These are phyloP conservation scores for Fusarium anthophilum DNA, from an alignment of 2,329 filamentous ascomycete genomes.

Conservation along the genomic window DNA sequence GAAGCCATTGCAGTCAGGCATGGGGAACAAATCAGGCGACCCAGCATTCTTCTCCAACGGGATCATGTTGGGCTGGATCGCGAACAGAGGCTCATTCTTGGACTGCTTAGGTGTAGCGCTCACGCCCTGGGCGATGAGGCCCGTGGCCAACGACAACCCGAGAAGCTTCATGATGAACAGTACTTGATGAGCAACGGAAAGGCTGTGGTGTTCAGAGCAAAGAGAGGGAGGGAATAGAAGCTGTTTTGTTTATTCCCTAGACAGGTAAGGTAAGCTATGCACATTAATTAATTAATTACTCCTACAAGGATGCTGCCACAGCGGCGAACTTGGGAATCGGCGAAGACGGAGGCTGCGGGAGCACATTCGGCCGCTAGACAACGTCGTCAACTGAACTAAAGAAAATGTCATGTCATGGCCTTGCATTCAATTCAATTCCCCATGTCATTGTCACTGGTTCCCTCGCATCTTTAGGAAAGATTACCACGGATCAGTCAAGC, in stretches of 20 bases:
- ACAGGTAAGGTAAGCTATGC: not conserved
- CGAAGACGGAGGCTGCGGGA: not conserved
- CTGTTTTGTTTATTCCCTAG: conserved; percentile 19
- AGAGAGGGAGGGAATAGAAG: not conserved
- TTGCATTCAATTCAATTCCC: not conserved
- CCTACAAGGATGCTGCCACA: not conserved
- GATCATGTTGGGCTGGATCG: conserved; percentile 44
- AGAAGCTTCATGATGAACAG: conserved; percentile 34
- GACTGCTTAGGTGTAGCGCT: conserved; percentile 8
- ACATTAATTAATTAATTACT: not conserved
- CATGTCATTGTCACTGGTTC: not conserved
- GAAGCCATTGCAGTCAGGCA: conserved; percentile 69
- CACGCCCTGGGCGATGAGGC: conserved; percentile 30
- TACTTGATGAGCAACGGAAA: not conserved
- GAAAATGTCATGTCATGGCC: not conserved
- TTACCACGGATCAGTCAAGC: not conserved
- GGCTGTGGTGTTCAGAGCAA: not conserved
- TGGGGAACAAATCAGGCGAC: conserved; percentile 62
- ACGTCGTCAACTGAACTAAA: not conserved
- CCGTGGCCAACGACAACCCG: conserved; percentile 34
- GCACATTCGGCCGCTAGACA: not conserved
- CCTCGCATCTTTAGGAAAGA: not conserved
- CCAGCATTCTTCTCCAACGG: conserved; percentile 50
- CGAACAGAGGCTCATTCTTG: conserved; percentile 27
- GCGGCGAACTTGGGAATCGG: not conserved